Base-by-base conservation (phyloP, 139 green algal species). In the Pleodorina starrii region DNA sequence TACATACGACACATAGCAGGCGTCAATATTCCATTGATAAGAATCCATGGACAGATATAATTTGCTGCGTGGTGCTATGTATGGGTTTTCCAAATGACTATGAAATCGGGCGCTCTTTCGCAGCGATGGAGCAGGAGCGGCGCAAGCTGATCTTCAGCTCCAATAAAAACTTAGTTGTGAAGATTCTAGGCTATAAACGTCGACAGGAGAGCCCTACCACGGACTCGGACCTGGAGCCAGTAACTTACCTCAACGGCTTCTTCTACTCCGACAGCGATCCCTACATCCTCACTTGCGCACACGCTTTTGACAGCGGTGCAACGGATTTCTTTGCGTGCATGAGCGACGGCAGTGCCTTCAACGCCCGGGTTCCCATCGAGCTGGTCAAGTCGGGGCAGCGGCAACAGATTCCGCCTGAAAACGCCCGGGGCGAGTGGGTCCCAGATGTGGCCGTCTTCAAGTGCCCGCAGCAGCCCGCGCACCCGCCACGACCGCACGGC, bases 381-480 rank as follows among this genome's bases (percentile, higher is more conserved):
- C 74, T 63, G 74, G 74, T 82, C 25, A 82, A 82, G 7, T 63
- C 43, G 27, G 74, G 43, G 74, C 74, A 66, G n/a, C 43, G 19
- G 71, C 40, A 78, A 57, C 9, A 32, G 72, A 5, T 2, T 19
- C 16, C 27, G 72, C 72, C 42, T 77, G 69, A 10, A 57, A 80
- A 80, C 74, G 46, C 27, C 23, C 1, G 16, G 1, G 73, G 4
- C 44, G 5, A 43, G 11, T 82, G 74, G 43, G 2, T 43, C 46
- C 74, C 74, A 25, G 74, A 82, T 10, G 74, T 66, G 43, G 25
- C 29, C 2, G 25, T 82, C 25, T 82, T 82, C 74, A 66, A 42
- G 44, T 63, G 44, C 44, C 74, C 73, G 42, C 73, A 81, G 73
- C 73, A 38, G 23, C 73, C 21, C 3, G 25, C n/a, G 44, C 74